A percentile compares a stretch with the other conserved stretches of the same genome.
These are phyloP conservation scores for Volvariella volvacea DNA, from an alignment of 1,284 basidiomycete genomes.

Conservation along the genomic window DNA sequence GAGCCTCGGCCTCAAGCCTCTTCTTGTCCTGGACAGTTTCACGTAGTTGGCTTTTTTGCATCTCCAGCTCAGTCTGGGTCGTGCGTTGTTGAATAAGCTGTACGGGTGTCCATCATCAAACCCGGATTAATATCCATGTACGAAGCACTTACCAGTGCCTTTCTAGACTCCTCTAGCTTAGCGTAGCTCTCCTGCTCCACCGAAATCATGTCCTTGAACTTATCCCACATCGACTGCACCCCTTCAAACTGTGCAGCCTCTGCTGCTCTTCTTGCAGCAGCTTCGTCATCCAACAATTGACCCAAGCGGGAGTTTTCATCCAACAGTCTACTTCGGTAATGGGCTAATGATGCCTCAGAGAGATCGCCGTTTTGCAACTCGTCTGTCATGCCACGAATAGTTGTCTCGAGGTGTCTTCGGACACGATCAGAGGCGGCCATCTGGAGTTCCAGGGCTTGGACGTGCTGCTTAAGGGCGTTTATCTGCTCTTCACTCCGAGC, in stretches of 20 bases:
- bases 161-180: conserved; percentile 65
- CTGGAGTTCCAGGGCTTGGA: conserved; percentile 62
- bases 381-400: conserved; percentile 55
- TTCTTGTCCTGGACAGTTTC: conserved; percentile 53
- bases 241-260: conserved; percentile 59
- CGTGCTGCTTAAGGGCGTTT: conserved; percentile 51
- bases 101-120: no score
- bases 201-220: conserved; percentile 57
- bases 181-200: conserved; percentile 57
- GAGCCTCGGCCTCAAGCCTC: conserved; percentile 51
- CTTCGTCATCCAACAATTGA: conserved; percentile 58
- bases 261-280: conserved; percentile 52
- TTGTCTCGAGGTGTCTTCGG: conserved; percentile 57
- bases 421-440: conserved; percentile 66
- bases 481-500: no score
- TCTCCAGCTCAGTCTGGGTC: conserved; percentile 57
- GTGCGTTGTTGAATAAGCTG: conserved; percentile 66
- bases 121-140: no score
- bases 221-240: conserved; percentile 62
- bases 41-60: conserved; percentile 52
- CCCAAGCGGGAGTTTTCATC: conserved; percentile 53
- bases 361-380: conserved; percentile 62
- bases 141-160: conserved; percentile 48
- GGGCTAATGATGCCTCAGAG: conserved; percentile 57
- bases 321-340: conserved; percentile 48